Evolutionary conservation across 441 rosid genomes (phyloP), one percentile per base, ranked within the genome.

Genomic region (Breynia disticha): DNA sequence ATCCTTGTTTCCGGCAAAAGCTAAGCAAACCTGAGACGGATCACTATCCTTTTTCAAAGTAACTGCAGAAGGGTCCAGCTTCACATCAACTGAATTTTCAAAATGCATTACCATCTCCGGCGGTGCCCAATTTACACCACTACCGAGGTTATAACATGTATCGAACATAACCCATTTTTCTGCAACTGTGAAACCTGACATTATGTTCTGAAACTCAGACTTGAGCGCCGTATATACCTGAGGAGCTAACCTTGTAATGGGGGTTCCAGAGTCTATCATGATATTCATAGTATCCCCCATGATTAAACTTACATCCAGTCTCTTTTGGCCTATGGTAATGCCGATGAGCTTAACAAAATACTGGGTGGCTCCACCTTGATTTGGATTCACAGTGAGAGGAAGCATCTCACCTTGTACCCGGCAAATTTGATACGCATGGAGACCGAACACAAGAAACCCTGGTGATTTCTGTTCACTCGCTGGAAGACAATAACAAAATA

Each of bases 401-500:
- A 46, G 57, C 46, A 16, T 48, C 39, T 35, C 15, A 1, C 12
- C 18, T 1, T 61, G 0, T 1, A 64, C 7, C 0, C 11, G 0
- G 44, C 56, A 59, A 16, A 16, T 20, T 6, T 11, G n/a, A 1
- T 17, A 21, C 11, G 63, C 72, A 13, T 49, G 1, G 10, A 12
- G 0, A 10, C 73, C 71, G 8, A 70, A 67, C 4, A 0, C 8
- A n/a, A 67, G 43, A 17, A 48, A 56, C 32, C 69, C 72, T 12
- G 32, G 39, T 14, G 66, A 56, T 49, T 32, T 28, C 11, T 53
- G 55, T n/a, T n/a, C n/a, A 3, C 41, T 8, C 11, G 61, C 15
- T 12, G 69, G 64, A 21, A 72, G 64, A 57, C 72, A 67, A 56
- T 72, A 67, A 37, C 71, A 67, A 59, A 66, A 66, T 22, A 21